Evolutionary conservation across 129 eudicot genomes (phyloP).

Genomic region (Centrapalus pauciflorus): DNA sequence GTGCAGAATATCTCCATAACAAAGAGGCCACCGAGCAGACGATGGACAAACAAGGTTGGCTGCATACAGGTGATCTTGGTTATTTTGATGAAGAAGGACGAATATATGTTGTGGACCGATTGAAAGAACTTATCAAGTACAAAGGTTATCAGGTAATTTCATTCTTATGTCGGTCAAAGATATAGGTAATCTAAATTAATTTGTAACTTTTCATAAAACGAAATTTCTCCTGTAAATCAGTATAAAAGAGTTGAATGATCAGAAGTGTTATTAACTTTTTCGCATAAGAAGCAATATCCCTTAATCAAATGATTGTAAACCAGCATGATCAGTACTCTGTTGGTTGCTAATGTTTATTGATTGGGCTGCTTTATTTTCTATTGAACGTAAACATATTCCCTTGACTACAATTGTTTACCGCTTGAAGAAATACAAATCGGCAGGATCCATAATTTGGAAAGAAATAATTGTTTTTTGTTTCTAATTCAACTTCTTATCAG

Average conservation of each 20-base stretch:
- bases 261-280: background rate
- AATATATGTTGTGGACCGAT: constrained; percentile 72
- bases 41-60: constrained; percentile 82
- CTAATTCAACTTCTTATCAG: constrained; percentile 33
- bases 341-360: background rate
- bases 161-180: background rate
- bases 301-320: background rate
- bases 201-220: background rate
- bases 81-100: constrained; percentile 87
- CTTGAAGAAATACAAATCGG: too few species aligned
- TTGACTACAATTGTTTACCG: too few species aligned
- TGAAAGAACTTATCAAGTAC: constrained; percentile 90
- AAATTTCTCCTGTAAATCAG: background rate
- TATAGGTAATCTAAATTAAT: background rate
- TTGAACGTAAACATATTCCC: too few species aligned
- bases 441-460: too few species aligned
- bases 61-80: constrained; percentile 93
- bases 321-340: background rate
- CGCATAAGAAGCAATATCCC: background rate
- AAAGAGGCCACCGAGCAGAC: constrained; percentile 76
- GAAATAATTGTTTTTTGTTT: too few species aligned
- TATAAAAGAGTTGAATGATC: background rate
- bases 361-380: too few species aligned
- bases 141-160: constrained; percentile 81
- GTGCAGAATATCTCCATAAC: constrained; percentile 73